Evolutionary conservation across 139 green algal genomes (phyloP).

Genomic region (Bryopsis sp.): DNA sequence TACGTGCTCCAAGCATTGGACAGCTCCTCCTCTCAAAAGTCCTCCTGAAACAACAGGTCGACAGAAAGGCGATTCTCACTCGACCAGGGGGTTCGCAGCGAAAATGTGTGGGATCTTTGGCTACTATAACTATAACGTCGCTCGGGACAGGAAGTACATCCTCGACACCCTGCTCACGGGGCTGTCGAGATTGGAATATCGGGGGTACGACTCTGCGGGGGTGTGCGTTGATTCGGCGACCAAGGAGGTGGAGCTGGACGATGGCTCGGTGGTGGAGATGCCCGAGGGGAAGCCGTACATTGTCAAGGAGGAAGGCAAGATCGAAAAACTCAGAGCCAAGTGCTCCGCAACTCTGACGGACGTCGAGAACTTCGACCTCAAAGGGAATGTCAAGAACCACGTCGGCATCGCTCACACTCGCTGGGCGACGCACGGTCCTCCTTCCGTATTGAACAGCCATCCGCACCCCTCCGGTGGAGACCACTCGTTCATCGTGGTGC

Average conservation of each 20-base stretch:
- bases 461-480: conserved; percentile 65
- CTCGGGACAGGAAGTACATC: conserved; percentile 49
- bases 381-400: conserved; percentile 44
- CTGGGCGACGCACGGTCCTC: conserved; percentile 93
- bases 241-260: conserved; percentile 2
- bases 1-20: not conserved
- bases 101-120: conserved; percentile 99
- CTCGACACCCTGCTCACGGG: conserved; percentile 81
- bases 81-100: conserved; percentile 5
- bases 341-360: conserved; percentile 30
- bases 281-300: conserved; percentile 21
- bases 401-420: conserved; percentile 93
- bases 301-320: conserved; percentile 79
- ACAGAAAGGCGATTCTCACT: too few relatives aligned
- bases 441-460: conserved; percentile 79
- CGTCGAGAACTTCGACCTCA: conserved; percentile 33
- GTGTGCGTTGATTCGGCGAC: conserved; percentile 65
- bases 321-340: conserved; percentile 65
- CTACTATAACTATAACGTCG: conserved; percentile 79
- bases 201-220: conserved; percentile 91
- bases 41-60: not conserved
- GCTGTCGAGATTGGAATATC: conserved; percentile 89
- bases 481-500: conserved; percentile 91
- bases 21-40: not conserved
- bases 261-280: not conserved